These are phyloP conservation scores for Plectosphaerella plurivora DNA, from an alignment of 2,329 filamentous ascomycete species.

Conservation along the genomic window DNA sequence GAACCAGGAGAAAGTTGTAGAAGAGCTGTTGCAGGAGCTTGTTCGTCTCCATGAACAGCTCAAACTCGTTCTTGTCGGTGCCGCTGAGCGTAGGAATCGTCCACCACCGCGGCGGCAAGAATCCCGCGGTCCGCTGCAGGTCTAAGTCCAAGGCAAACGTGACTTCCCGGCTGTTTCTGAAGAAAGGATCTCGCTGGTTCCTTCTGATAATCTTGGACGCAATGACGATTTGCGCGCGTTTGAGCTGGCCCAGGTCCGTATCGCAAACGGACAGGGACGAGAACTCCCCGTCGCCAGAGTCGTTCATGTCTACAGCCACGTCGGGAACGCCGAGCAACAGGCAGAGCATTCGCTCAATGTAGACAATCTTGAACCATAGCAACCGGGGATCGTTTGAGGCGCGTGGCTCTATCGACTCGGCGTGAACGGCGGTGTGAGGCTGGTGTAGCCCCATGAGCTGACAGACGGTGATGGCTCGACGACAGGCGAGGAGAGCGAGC, in stretches of 20 bases:
- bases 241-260: not conserved
- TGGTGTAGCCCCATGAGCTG: conserved; percentile 34
- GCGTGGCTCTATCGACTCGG: conserved; percentile 4
- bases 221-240: conserved; percentile 8
- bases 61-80: conserved; percentile 10
- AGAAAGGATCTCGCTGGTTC: conserved; percentile 19
- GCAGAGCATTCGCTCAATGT: conserved; percentile 29
- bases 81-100: conserved; percentile 18
- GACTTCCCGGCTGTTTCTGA: conserved; percentile 11
- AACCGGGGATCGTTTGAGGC: conserved; percentile 3
- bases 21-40: conserved; percentile 28
- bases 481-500: conserved; percentile 37
- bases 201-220: conserved; percentile 29
- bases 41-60: conserved; percentile 19
- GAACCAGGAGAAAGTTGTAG: conserved; percentile 32
- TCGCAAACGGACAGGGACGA: conserved; percentile 11
- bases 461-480: conserved; percentile 38
- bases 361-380: conserved; percentile 31
- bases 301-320: not conserved
- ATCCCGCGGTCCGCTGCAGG: conserved; percentile 22
- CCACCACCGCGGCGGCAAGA: conserved; percentile 31
- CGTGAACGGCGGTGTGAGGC: conserved; percentile 5
- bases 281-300: conserved; percentile 14
- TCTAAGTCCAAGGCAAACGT: conserved; percentile 26
- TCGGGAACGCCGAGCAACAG: conserved; percentile 33